Evolutionary conservation across 139 green algal species (phyloP).

Genomic region (Picochlorum sp.): DNA sequence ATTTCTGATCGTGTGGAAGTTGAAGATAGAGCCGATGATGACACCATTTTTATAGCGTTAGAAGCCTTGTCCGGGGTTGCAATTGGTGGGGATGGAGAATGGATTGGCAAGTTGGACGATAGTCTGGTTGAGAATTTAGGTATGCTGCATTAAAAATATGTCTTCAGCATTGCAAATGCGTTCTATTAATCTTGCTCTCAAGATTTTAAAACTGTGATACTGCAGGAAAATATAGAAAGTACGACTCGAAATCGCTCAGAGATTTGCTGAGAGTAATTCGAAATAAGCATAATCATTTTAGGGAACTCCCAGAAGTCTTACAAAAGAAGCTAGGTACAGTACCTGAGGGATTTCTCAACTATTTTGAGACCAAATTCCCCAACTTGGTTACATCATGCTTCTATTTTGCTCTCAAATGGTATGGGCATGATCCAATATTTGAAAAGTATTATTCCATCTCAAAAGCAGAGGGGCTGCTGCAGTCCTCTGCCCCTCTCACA

Average conservation of each 20-base stretch:
- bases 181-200: background rate
- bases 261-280: slow-evolving; percentile 95
- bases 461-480: background rate
- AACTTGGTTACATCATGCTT: slow-evolving; percentile 72
- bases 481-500: background rate
- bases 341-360: slow-evolving; percentile 51
- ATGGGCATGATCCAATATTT: slow-evolving; percentile 38
- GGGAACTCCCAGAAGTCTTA: slow-evolving; percentile 74
- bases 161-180: background rate
- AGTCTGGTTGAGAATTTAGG: slow-evolving; percentile 81
- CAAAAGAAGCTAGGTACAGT: slow-evolving; percentile 55
- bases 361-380: slow-evolving; percentile 57
- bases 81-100: slow-evolving; percentile 37
- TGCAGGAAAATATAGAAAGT: slow-evolving; percentile 35
- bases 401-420: slow-evolving; percentile 53
- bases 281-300: slow-evolving; percentile 97
- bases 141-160: slow-evolving; percentile 11
- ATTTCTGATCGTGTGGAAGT: slow-evolving; percentile 73
- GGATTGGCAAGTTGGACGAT: slow-evolving; percentile 53
- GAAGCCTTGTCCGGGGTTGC: slow-evolving; percentile 8
- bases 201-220: background rate
- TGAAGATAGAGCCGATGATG: slow-evolving; percentile 62
- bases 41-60: slow-evolving; percentile 11
- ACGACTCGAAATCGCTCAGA: slow-evolving; percentile 62
- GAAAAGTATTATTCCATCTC: slow-evolving; percentile 43